These are phyloP conservation scores for Danielia oregonensis DNA, from an alignment of 805 yeast genomes.

Conservation along the genomic window DNA sequence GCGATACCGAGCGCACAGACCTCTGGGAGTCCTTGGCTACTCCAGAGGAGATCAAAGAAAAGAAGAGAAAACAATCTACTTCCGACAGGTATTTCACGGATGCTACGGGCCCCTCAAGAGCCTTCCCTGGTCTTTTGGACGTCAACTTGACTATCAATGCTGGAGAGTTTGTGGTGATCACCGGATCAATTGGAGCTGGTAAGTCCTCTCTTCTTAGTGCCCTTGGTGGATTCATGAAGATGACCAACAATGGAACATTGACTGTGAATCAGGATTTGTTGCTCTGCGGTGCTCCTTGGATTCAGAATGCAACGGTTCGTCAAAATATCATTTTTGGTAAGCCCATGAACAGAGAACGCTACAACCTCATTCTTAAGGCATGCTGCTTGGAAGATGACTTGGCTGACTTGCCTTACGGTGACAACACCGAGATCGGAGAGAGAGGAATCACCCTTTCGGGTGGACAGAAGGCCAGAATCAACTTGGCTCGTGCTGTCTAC, in stretches of 20 bases:
- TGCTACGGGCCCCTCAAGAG: conserved; percentile 1
- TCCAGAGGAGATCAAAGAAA: neutral
- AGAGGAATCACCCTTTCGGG: conserved; percentile 43
- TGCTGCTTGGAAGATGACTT: conserved; percentile 41
- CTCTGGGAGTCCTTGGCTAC: conserved; percentile 12
- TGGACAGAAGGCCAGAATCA: conserved; percentile 44
- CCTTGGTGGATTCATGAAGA: conserved; percentile 37
- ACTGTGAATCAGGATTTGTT: conserved; percentile 27
- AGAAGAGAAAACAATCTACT: neutral
- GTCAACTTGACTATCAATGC: conserved; percentile 27
- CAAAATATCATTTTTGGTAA: conserved; percentile 38
- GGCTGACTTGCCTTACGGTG: conserved; percentile 31
- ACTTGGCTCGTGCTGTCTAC: conserved; percentile 42
- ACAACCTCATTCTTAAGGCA: conserved; percentile 29
- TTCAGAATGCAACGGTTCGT: conserved; percentile 40
- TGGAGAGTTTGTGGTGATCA: conserved; percentile 38
- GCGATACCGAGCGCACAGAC: conserved; percentile 1
- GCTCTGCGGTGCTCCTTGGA: conserved; percentile 39
- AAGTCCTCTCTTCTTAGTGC: conserved; percentile 40
- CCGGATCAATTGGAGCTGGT: conserved; percentile 44
- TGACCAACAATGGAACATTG: conserved; percentile 20
- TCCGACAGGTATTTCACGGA: neutral
- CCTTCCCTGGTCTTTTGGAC: conserved; percentile 33
- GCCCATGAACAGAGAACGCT: conserved; percentile 25
- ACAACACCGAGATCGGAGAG: conserved; percentile 42